A percentile compares a stretch with the other conserved stretches of the same genome.
Conservation (phyloP, 345 rosid species). For the Combretum micranthum region DNA sequence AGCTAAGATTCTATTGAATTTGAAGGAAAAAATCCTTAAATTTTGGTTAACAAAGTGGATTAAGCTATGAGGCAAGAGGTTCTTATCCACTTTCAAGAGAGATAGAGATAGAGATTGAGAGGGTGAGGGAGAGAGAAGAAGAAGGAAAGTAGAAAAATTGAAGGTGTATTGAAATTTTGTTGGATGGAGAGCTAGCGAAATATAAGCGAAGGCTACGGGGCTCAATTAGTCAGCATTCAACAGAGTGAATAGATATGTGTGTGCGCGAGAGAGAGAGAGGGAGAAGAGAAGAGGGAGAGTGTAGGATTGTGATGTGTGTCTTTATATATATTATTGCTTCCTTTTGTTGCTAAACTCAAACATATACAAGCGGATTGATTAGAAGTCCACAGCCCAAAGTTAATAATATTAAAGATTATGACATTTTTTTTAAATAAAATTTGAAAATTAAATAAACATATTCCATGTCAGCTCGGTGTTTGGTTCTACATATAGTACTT, state of each 20-base stretch:
- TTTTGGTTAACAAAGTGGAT: constrained; percentile 23
- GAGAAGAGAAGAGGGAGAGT: constrained; percentile 11
- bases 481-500: no score
- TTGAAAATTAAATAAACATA: no score
- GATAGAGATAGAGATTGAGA: background rate
- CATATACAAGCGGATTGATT: no score
- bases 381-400: no score
- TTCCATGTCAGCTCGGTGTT: no score
- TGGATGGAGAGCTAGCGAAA: constrained; percentile 35
- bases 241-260: constrained; percentile 13
- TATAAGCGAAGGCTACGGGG: constrained; percentile 42
- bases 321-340: constrained; percentile 22
- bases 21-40: constrained; percentile 11
- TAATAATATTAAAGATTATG: no score
- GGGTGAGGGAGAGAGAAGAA: background rate
- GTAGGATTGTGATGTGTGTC: constrained; percentile 30
- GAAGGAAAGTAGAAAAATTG: background rate
- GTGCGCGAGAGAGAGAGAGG: constrained; percentile 6
- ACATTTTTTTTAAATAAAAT: no score
- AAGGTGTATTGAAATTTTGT: constrained; percentile 7
- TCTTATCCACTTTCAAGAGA: constrained; percentile 39
- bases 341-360: constrained; percentile 20
- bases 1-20: background rate
- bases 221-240: constrained; percentile 34
- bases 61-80: constrained; percentile 14